Conservation (phyloP, 352 stramenopile genomes). For the Globisporangium recalcitrans region DNA sequence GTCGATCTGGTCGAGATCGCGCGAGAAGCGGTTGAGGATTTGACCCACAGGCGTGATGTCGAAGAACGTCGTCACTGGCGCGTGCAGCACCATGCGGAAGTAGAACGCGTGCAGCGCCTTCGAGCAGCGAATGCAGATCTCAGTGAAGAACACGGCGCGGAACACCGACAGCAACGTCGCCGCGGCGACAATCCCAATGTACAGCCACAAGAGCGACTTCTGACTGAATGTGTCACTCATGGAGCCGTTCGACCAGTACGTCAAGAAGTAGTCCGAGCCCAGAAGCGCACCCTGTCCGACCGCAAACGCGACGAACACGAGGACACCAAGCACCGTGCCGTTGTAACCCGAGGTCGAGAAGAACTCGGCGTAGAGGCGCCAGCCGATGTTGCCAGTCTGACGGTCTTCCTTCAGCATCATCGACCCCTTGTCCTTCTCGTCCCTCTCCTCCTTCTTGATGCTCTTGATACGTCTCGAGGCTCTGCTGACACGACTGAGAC, state of each 20-base stretch:
- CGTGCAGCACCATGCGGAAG: slow-evolving; percentile 24
- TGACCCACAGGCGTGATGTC: slow-evolving; percentile 14
- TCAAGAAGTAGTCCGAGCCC: slow-evolving; percentile 49
- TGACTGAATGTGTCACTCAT: slow-evolving; percentile 22
- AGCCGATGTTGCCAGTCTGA: slow-evolving; percentile 10
- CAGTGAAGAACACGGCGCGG: slow-evolving; percentile 40
- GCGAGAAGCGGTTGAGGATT: slow-evolving; percentile 27
- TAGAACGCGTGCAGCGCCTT: slow-evolving; percentile 34
- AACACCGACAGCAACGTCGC: slow-evolving; percentile 30
- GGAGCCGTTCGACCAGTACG: slow-evolving; percentile 33
- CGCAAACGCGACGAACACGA: slow-evolving; percentile 30
- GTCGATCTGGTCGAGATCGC: slow-evolving; percentile 40
- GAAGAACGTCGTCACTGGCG: slow-evolving; percentile 16
- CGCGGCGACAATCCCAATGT: slow-evolving; percentile 30
- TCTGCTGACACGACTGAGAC: too few species aligned
- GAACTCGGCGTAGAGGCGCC: slow-evolving; percentile 43
- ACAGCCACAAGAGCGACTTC: slow-evolving; percentile 29
- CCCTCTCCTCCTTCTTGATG: too few species aligned
- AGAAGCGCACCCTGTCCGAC: slow-evolving; percentile 30
- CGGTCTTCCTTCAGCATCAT: too few species aligned
- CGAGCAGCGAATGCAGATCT: slow-evolving; percentile 42
- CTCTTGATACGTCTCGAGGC: too few species aligned
- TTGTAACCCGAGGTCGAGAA: slow-evolving; percentile 38
- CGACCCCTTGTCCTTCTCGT: too few species aligned
- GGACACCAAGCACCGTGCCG: slow-evolving; percentile 26